Percentiles rank a stretch among this genome's conserved stretches.
Evolutionary conservation across 176 grass and related monocot species (phyloP).

Genomic region (Bonia amplexicaulis): DNA sequence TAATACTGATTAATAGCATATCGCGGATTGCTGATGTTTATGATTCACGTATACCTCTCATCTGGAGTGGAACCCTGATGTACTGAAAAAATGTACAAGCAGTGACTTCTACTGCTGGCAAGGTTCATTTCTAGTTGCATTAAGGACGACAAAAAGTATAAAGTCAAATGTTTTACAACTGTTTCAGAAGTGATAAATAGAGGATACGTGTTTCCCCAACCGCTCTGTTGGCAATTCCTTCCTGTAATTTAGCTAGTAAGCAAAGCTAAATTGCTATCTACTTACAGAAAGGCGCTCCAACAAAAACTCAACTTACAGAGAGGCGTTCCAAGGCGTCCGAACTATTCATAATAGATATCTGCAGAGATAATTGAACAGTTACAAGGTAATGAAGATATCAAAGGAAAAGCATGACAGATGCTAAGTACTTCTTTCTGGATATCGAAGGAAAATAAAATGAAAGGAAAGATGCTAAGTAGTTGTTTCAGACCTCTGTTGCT

Average conservation of each 20-base stretch:
- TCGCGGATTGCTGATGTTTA: not conserved
- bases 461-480: not conserved
- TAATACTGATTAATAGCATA: not conserved
- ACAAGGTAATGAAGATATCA: not conserved
- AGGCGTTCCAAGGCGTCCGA: slow-evolving; percentile 63
- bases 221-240: slow-evolving; percentile 88
- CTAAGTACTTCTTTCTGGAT: not conserved
- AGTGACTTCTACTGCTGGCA: slow-evolving; percentile 88
- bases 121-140: slow-evolving; percentile 75
- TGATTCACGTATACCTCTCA: slow-evolving; percentile 43
- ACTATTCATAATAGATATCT: slow-evolving; percentile 61
- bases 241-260: slow-evolving; percentile 45
- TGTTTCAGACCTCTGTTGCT: slow-evolving; percentile 65
- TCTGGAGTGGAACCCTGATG: slow-evolving; percentile 55
- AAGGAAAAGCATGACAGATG: slow-evolving; percentile 17
- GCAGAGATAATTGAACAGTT: slow-evolving; percentile 16
- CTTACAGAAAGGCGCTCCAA: not conserved
- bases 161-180: slow-evolving; percentile 13
- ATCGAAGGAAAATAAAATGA: slow-evolving; percentile 4
- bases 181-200: slow-evolving; percentile 35
- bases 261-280: not conserved
- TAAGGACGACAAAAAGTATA: slow-evolving; percentile 29
- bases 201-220: slow-evolving; percentile 89
- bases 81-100: slow-evolving; percentile 79
- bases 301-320: slow-evolving; percentile 52